Base-by-base conservation (phyloP, 1,284 basidiomycete species). In the Papiliotrema laurentii region DNA sequence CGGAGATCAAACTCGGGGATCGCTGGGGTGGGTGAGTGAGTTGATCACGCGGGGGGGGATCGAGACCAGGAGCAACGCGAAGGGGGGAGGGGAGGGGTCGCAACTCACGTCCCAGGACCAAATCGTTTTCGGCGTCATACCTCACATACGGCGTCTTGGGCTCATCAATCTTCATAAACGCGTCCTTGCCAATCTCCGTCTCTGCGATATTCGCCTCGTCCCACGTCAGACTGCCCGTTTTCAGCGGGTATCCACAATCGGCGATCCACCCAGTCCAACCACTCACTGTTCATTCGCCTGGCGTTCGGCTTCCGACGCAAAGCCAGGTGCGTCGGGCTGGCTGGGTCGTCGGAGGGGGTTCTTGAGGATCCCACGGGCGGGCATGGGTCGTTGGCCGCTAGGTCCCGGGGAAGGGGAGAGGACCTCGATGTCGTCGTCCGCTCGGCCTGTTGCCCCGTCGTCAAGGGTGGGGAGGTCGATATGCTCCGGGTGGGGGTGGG, bases 111-210 rank as follows among this genome's bases (percentile, higher is more conserved):
- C 86, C 87, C 83, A 64, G 81, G 10, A 75, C 60, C 38, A 91
- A 75, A 68, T 92, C 89, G 36, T 86, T 86, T 70, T 87, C 84
- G 0, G 88, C 81, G 61, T 92, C 88, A 71, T 92, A 91, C 54
- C 88, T 79, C 45, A 94, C 89, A 73, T 86, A 94, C 0, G 90
- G 90, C n/a, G 90, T 94, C 81, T 94, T 94, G 44, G 90, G 90
- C 68, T 94, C 90, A 4, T 87, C 90, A 66, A 94, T 94, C 82
- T 92, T 94, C 89, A 93, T 94, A 66, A 89, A 77, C 60, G 87
- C 90, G 65, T 93, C 89, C 73, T 92, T 91, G 77, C 87, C 83
- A 59, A 89, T 84, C 73, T 94, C 90, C 0, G 89, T 93, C 62
- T 88, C 73, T 25, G 88, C 87, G 41, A 94, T 79, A 66, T 93